Evolutionary conservation across 768 basidiomycete genomes (phyloP), one percentile per base, ranked within the genome.

Genomic region (Termitomyces sp.): DNA sequence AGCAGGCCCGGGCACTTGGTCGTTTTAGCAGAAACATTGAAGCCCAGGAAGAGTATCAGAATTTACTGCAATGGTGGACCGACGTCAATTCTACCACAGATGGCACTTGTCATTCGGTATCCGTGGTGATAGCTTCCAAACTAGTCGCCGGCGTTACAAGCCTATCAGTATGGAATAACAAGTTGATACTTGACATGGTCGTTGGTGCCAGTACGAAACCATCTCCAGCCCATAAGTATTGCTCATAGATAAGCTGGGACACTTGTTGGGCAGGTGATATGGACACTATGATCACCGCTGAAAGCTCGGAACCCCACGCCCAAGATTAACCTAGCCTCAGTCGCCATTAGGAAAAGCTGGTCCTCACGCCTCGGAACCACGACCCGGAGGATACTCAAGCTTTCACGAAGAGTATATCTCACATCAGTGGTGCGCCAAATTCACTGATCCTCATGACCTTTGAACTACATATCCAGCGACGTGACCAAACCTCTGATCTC

Each of bases 271-370:
- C 63, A 61, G 47, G 45, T 60, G 60, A 64, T 37, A 51, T 45
- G 32, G 56, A 9, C 25, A 14, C 47, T 32, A 55, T 60, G 61
- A 54, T 49, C 51, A 40, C 12, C 61, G 61, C 64, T 58, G 48
- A 65, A 65, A 57, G 15, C 25, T 65, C 64, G 64, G 64, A 43
- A 49, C 9, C 34, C 25, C 25, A 25, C 34, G n/a, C 29, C 54
- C 34, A 54, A 34, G 57, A 40, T 54, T 54, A 40, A 42, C 64
- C 46, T 45, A 32, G 32, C 29, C 45, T 10, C 9, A 54, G 62
- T 55, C 59, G 46, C 61, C 56, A 63, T 63, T 57, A 63, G 61
- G 61, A 62, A 58, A 36, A 36, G 20, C 37, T 49, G 42, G 10
- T 29, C 14, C 29, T 34, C 20, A 31, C 51, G 57, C 45, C 51